Conservation (phyloP, 768 basidiomycete species). For the Rubroboletus satanas region DNA sequence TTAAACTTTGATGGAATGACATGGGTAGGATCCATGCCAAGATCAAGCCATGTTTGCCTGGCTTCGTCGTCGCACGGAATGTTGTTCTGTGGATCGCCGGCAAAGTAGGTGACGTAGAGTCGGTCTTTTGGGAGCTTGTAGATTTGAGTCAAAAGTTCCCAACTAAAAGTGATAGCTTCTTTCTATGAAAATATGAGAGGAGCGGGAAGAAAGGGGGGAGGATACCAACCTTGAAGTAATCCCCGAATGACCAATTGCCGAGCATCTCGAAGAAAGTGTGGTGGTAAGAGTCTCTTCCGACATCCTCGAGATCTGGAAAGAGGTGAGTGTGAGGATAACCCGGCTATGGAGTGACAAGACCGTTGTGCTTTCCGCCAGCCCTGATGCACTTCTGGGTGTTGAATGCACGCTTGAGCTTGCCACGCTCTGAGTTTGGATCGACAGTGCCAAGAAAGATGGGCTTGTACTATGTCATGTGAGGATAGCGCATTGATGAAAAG, state of each 20-base stretch:
- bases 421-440: slow-evolving; percentile 89
- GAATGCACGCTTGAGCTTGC: slow-evolving; percentile 88
- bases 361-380: slow-evolving; percentile 98
- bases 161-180: slow-evolving; percentile 90
- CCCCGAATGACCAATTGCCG: slow-evolving; percentile 99
- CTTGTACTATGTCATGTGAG: slow-evolving; percentile 67
- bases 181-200: slow-evolving; percentile 46
- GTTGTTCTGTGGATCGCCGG: slow-evolving; percentile 83
- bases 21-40: slow-evolving; percentile 85
- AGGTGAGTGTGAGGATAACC: slow-evolving; percentile 1
- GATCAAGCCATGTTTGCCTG: slow-evolving; percentile 80
- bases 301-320: slow-evolving; percentile 87
- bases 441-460: slow-evolving; percentile 96
- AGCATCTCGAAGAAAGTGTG: slow-evolving; percentile 99
- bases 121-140: slow-evolving; percentile 87
- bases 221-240: slow-evolving; percentile 89
- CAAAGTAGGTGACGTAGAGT: slow-evolving; percentile 96
- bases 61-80: slow-evolving; percentile 89
- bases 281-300: slow-evolving; percentile 97
- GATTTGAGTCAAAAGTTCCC: slow-evolving; percentile 89
- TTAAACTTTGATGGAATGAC: slow-evolving; percentile 96
- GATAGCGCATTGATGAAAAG: neutral
- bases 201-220: neutral
- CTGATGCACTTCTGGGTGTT: slow-evolving; percentile 99
- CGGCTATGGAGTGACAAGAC: slow-evolving; percentile 37